Evolutionary conservation across 345 rosid genomes (phyloP).

Genomic region (Pugionium dolabratum): DNA sequence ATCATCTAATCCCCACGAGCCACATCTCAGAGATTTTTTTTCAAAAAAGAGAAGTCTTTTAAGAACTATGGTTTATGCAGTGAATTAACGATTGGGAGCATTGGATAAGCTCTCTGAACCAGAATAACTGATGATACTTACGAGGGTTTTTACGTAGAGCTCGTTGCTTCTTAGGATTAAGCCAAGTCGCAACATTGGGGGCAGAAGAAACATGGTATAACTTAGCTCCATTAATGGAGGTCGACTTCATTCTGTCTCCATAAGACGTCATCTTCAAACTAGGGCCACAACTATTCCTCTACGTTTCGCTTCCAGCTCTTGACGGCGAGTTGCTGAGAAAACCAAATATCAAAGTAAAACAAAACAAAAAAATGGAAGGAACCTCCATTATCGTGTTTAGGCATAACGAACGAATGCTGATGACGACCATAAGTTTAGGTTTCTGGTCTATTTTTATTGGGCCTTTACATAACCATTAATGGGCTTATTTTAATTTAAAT

Average conservation of each 20-base stretch:
- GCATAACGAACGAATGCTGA: constrained; percentile 14
- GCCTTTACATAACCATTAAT: constrained; percentile 2
- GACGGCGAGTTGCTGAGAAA: too few relatives aligned
- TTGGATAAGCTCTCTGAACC: too few relatives aligned
- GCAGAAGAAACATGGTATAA: constrained; percentile 69
- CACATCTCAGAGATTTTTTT: not conserved
- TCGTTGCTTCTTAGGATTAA: constrained; percentile 69
- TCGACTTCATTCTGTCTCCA: constrained; percentile 74
- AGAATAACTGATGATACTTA: constrained; percentile 27
- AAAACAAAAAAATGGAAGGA: too few relatives aligned
- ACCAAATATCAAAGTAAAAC: too few relatives aligned
- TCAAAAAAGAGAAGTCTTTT: constrained; percentile 12
- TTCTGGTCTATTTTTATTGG: not conserved
- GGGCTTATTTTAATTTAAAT: constrained; percentile 7
- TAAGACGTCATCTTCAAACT: constrained; percentile 52
- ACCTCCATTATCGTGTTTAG: not conserved
- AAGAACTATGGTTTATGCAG: constrained; percentile 9
- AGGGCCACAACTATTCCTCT: not conserved
- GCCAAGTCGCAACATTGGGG: constrained; percentile 68
- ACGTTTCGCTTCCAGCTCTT: not conserved
- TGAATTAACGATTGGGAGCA: not conserved
- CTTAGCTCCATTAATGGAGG: constrained; percentile 78
- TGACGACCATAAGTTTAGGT: constrained; percentile 26
- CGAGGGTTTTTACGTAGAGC: constrained; percentile 73
- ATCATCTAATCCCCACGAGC: not conserved